Conservation (phyloP, 176 grass and related monocot genomes). For the Puya raimondii region DNA sequence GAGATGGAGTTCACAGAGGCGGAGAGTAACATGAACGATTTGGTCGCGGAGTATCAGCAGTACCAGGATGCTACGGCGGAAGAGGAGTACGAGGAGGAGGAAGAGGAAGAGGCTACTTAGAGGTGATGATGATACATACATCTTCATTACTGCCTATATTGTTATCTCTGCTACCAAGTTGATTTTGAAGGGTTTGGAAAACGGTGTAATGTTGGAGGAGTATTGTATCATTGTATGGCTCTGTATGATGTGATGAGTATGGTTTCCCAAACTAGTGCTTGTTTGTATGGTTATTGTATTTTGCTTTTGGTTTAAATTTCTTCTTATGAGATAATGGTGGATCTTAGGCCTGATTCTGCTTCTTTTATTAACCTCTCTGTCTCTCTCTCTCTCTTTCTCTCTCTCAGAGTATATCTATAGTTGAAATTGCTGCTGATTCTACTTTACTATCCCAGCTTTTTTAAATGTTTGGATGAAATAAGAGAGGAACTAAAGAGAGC, state of each 20-base stretch:
- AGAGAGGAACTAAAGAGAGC: no score
- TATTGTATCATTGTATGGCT: neutral
- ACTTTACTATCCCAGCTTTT: no score
- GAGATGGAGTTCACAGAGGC: constrained; percentile 97
- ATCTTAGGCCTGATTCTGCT: neutral
- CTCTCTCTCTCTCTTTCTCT: no score
- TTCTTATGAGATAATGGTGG: neutral
- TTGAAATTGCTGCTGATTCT: no score
- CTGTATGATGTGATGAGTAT: neutral
- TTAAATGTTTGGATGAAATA: no score
- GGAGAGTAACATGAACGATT: constrained; percentile 93
- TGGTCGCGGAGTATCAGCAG: constrained; percentile 82
- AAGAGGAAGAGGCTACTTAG: constrained; percentile 31
- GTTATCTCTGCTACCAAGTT: neutral
- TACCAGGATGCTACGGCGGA: constrained; percentile 89
- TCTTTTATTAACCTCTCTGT: neutral
- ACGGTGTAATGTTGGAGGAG: neutral
- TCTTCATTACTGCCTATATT: neutral
- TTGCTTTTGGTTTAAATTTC: neutral
- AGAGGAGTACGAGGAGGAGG: constrained; percentile 64
- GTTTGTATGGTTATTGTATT: neutral
- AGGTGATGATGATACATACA: neutral
- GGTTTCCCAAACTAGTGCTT: neutral
- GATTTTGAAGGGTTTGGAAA: neutral
- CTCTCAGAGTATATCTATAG: no score